A percentile compares a stretch with the other conserved stretches of the same genome.
Conservation (phyloP, 352 stramenopile genomes). For the Globisporangium viniferum region DNA sequence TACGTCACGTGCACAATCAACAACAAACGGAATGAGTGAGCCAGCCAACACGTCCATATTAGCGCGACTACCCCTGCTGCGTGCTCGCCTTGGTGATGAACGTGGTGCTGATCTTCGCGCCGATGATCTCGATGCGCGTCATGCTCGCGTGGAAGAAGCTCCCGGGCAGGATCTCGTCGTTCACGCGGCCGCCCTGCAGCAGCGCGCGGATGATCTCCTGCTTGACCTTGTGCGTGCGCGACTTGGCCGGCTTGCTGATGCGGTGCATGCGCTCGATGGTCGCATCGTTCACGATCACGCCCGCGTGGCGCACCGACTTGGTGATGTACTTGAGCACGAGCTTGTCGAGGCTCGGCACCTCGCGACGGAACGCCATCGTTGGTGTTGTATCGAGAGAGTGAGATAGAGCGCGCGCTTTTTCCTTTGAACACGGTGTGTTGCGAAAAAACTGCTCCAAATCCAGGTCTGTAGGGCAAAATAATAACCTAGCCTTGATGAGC, state of each 20-base stretch:
- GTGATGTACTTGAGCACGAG: slow-evolving; percentile 89
- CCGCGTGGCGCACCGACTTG: slow-evolving; percentile 68
- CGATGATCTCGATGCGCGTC: slow-evolving; percentile 82
- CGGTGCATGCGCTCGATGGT: slow-evolving; percentile 66
- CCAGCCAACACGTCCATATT: not conserved
- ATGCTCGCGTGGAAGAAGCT: slow-evolving; percentile 86
- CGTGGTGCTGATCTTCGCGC: slow-evolving; percentile 77
- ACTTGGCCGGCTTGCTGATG: slow-evolving; percentile 72
- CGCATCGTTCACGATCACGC: slow-evolving; percentile 67
- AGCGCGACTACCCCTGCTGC: not conserved
- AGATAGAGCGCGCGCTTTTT: too few relatives aligned
- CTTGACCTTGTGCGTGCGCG: slow-evolving; percentile 82
- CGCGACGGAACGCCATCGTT: slow-evolving; percentile 83
- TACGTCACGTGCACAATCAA: slow-evolving; percentile 18
- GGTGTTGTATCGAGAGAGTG: not conserved
- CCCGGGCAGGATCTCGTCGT: slow-evolving; percentile 78
- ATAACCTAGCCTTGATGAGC: too few relatives aligned
- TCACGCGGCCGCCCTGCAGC: slow-evolving; percentile 63
- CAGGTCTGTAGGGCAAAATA: too few relatives aligned
- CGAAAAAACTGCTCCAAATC: too few relatives aligned
- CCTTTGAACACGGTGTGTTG: too few relatives aligned
- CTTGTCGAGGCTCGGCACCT: slow-evolving; percentile 77
- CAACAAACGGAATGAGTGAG: not conserved
- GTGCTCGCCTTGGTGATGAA: slow-evolving; percentile 61
- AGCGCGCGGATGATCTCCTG: slow-evolving; percentile 84